Evolutionary conservation across 352 stramenopile species (phyloP), one percentile per base, ranked within the genome.

Genomic region (Phytopythium ostracodes): DNA sequence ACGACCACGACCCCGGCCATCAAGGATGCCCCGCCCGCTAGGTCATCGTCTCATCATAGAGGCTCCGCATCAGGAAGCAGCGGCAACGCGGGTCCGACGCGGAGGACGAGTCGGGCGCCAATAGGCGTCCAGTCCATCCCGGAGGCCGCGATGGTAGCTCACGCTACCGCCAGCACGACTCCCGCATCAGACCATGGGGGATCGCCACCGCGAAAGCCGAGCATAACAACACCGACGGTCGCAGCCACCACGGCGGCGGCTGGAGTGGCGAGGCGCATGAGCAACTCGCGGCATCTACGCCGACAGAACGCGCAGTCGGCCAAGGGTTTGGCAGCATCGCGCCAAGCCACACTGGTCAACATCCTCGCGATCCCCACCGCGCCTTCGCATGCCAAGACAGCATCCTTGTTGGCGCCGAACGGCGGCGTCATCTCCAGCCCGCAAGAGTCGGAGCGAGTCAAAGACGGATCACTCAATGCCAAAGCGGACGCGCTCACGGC

Each of bases 71-170:
- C n/a, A 12, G 44, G 40, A 2, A 22, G 44, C 24, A 22, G 40
- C 0, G 11, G 44, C 24, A 52, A 4, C 24, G 7, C 9, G 6
- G 10, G 10, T 4, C 52, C 33, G 2, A 33, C 22, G 36, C 1
- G 52, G n/a, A 9, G 52, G 17, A 47, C 52, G 20, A 58, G 33
- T 31, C n/a, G 52, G 5, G 52, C 33, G 2, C 31, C 54, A 31
- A 33, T 62, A 36, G 22, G 60, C 11, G 64, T 67, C 10, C 59
- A 67, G 42, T 63, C 64, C 33, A 70, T 70, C 2, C 60, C 60
- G 5, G 52, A 58, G 14, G 20, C 36, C 9, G 25, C 51, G 20
- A 31, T 11, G 4, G 18, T 31, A 20, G 29, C 29, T 20, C 0
- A 42, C 18, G 25, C 22, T 1, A 25, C 24, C 4, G 25, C 50